Conservation (phyloP, 768 basidiomycete genomes). For the Mycena kentingensis region DNA sequence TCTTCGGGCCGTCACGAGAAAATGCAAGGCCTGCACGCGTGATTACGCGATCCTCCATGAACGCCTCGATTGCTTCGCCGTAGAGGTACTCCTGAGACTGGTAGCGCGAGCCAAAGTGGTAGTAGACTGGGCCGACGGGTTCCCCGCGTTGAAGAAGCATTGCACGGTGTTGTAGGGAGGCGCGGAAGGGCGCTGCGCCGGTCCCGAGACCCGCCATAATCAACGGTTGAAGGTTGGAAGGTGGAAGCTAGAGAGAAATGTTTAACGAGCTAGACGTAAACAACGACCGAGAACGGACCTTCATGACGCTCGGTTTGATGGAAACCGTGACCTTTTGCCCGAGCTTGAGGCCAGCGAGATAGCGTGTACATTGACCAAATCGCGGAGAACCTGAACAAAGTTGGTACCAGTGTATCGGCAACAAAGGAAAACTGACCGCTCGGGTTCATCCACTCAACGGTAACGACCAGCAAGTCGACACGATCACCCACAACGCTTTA, state of each 20-base stretch:
- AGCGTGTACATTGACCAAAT: constrained; percentile 96
- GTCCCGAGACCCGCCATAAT: constrained; percentile 99
- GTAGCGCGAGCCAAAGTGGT: constrained; percentile 98
- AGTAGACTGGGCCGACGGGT: constrained; percentile 88
- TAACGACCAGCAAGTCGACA: constrained; percentile 93
- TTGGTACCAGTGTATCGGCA: constrained; percentile 5
- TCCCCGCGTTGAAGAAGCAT: constrained; percentile 74
- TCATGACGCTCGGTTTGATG: constrained; percentile 99
- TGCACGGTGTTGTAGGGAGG: constrained; percentile 95
- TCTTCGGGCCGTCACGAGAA: constrained; percentile 89
- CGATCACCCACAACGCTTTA: constrained; percentile 94
- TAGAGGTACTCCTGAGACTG: constrained; percentile 96
- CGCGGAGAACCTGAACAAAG: constrained; percentile 59
- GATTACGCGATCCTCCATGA: constrained; percentile 81
- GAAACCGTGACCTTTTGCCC: constrained; percentile 97
- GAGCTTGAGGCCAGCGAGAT: constrained; percentile 78
- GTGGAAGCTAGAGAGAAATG: constrained; percentile 64
- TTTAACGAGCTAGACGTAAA: constrained; percentile 8
- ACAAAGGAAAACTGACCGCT: constrained; percentile 55
- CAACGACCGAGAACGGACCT: constrained; percentile 59
- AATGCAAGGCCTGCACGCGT: constrained; percentile 93
- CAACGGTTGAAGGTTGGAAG: constrained; percentile 80
- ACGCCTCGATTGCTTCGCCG: constrained; percentile 95
- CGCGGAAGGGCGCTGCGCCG: constrained; percentile 98
- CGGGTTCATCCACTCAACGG: constrained; percentile 91